These are phyloP conservation scores for Pulveroboletus sp. DNA, from an alignment of 1,284 basidiomycete genomes.

Conservation along the genomic window DNA sequence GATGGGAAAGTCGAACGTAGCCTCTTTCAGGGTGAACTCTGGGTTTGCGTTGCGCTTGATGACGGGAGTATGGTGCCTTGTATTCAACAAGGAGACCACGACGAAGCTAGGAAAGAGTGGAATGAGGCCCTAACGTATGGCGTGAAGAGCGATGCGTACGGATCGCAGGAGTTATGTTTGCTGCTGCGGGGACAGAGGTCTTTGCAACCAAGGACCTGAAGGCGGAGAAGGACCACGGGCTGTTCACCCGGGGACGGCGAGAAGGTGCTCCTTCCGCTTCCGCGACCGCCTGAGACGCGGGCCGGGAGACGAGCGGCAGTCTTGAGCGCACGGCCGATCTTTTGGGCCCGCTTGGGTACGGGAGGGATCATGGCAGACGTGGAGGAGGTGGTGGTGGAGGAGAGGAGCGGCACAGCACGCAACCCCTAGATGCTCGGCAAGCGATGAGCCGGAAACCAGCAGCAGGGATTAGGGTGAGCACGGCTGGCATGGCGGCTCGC, in stretches of 20 bases:
- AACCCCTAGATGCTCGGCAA: conserved; percentile 19
- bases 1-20: conserved; percentile 86
- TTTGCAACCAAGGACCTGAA: conserved; percentile 66
- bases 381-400: not conserved
- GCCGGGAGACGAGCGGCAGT: conserved; percentile 47
- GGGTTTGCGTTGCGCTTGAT: conserved; percentile 81
- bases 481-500: not conserved
- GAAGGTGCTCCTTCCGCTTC: conserved; percentile 44
- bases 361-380: conserved; percentile 32
- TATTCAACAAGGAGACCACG: conserved; percentile 64
- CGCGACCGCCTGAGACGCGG: conserved; percentile 45
- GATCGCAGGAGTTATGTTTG: conserved; percentile 68
- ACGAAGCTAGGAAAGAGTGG: conserved; percentile 58
- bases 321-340: conserved; percentile 50
- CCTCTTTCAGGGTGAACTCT: conserved; percentile 65
- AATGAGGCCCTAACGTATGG: not conserved
- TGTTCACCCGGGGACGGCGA: conserved; percentile 59
- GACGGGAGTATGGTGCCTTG: conserved; percentile 78
- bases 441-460: not conserved
- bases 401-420: conserved; percentile 16
- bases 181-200: conserved; percentile 65
- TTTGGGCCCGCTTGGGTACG: conserved; percentile 46
- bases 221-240: conserved; percentile 62
- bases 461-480: conserved; percentile 2
- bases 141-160: conserved; percentile 48